Evolutionary conservation across 306 rosid genomes (phyloP), one percentile per base, ranked within the genome.

Genomic region (Luffa aegyptiaca): DNA sequence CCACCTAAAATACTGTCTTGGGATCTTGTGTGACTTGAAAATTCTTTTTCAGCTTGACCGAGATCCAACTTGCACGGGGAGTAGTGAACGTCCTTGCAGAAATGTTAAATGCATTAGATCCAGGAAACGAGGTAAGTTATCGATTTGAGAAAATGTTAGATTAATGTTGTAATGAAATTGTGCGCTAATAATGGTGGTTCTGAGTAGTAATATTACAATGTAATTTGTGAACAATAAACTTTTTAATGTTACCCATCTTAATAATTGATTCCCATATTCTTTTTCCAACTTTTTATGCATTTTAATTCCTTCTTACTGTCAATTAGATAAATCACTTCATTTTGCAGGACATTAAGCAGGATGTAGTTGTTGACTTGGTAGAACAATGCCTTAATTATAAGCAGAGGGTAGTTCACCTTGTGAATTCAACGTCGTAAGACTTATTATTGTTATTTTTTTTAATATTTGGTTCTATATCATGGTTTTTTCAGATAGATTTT

Each of bases 381-480:
- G 92, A 84, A 17, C 98, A 94, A 53, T 94, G 98, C 62, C 90
- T 92, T 80, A 83, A 89, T 59, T 92, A 89, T 88, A 94, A 91
- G 89, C 96, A 90, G 86, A 91, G 96, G 85, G 97, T 92, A 85
- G 93, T 92, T 58, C 95, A 92, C 88, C 96, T 94, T 82, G 98
- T 94, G 81, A 94, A 94, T 84, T 90, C 97, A 45, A 94, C 97
- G 52, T 86, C 92, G 98, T 94, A 92, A 88, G 96, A 55, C 81
- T 83, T 33, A 26, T 26, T 26, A 26, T 26, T 26, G 31, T 26
- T 26, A 26, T 26, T 59, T 36, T 74, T 56, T 80, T 66, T 77
- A 64, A 79, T 20, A 6, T 75, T 21, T 9, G 8, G 72, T 59
- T 42, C 6, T 26, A 59, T 55, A 76, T 8, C 45, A 21, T 51